Percentiles rank a stretch among this genome's conserved stretches.
These are phyloP conservation scores for Phytophthora cryptogea DNA, from an alignment of 352 stramenopile species.

Conservation along the genomic window DNA sequence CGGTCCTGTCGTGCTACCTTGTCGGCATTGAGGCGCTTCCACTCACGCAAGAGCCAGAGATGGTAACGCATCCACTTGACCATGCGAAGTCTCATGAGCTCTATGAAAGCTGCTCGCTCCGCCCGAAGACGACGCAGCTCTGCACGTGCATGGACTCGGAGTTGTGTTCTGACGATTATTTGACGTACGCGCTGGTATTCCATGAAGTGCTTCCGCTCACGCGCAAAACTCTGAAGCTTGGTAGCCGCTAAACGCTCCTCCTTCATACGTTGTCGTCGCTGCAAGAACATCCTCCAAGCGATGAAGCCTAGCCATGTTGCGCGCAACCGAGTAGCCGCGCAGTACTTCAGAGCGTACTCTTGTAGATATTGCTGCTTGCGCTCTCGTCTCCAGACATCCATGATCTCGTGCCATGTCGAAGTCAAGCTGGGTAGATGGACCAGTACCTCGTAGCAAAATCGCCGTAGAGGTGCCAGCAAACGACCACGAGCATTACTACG, in stretches of 20 bases:
- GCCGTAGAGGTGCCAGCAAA: conserved; percentile 18
- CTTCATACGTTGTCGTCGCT: conserved; percentile 37
- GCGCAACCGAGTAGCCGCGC: conserved; percentile 54
- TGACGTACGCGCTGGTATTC: conserved; percentile 26
- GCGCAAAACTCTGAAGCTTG: conserved; percentile 50
- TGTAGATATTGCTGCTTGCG: conserved; percentile 43
- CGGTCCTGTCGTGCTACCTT: conserved; percentile 47
- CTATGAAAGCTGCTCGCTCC: conserved; percentile 35
- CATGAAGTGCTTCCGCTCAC: conserved; percentile 26
- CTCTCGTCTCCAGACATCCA: conserved; percentile 50
- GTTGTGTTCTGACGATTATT: conserved; percentile 18
- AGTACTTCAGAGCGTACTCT: conserved; percentile 37
- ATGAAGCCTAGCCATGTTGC: conserved; percentile 42
- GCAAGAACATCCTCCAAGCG: conserved; percentile 24
- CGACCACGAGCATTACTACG: conserved; percentile 6
- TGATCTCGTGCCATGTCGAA: conserved; percentile 43
- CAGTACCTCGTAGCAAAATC: conserved; percentile 54
- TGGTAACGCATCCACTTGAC: conserved; percentile 55
- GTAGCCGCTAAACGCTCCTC: conserved; percentile 45
- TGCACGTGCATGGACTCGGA: conserved; percentile 39
- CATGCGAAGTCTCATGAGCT: conserved; percentile 51
- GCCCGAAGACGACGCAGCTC: conserved; percentile 42
- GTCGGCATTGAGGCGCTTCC: conserved; percentile 52
- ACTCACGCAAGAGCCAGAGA: conserved; percentile 45
- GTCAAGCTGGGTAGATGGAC: conserved; percentile 46